Conservation (phyloP, 2,329 filamentous ascomycete genomes). For the Pseudogymnoascus sp. region DNA sequence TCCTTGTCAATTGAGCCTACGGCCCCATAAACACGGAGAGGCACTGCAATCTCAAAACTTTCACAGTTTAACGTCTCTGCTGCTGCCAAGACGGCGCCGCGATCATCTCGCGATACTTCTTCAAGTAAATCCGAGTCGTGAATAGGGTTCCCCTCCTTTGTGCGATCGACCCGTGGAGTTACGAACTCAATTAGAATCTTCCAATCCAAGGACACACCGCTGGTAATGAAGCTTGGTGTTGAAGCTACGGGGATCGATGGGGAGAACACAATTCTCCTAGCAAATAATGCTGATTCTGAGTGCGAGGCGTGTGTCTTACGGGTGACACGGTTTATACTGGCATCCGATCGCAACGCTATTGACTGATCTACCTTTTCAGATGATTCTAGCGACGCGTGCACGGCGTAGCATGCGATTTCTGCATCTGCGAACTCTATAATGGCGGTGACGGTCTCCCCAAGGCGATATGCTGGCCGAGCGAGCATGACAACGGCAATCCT, state of each 20-base stretch:
- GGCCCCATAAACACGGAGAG: constrained; percentile 70
- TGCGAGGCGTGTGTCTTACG: constrained; percentile 70
- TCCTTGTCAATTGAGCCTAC: constrained; percentile 22
- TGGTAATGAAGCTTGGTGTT: constrained; percentile 89
- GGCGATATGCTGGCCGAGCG: constrained; percentile 76
- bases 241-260: constrained; percentile 76
- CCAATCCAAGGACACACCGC: constrained; percentile 81
- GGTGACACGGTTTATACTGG: constrained; percentile 81
- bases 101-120: constrained; percentile 69
- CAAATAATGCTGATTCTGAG: constrained; percentile 77
- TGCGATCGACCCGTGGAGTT: constrained; percentile 50
- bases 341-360: constrained; percentile 75
- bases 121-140: constrained; percentile 56
- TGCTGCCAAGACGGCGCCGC: constrained; percentile 69
- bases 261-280: constrained; percentile 69
- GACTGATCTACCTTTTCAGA: constrained; percentile 73
- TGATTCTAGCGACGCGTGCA: constrained; percentile 79
- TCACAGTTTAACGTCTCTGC: constrained; percentile 74
- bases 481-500: constrained; percentile 88
- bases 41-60: constrained; percentile 84
- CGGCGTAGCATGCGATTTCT: constrained; percentile 75
- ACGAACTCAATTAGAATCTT: constrained; percentile 88
- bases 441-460: constrained; percentile 80
- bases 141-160: constrained; percentile 21
- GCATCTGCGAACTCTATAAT: constrained; percentile 76